phyloP scores from a whole-genome alignment of 768 basidiomycete species.

The Ramaria sp. region DNA sequence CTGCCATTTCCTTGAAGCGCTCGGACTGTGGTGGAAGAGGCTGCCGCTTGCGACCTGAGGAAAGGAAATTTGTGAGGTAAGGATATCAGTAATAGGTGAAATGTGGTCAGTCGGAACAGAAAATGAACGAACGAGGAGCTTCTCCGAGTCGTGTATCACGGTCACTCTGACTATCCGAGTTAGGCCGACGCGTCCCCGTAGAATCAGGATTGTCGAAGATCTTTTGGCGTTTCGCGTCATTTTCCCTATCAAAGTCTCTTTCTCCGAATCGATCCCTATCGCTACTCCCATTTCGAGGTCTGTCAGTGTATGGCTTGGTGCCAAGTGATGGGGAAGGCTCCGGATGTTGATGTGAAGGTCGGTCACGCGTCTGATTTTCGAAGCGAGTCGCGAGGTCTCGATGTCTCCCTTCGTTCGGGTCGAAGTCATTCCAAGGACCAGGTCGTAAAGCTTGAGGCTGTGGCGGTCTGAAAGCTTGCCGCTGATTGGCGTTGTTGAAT shows the following conservation, averaged over 20 bases:
- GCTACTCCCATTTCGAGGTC: neutral
- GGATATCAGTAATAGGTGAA: neutral
- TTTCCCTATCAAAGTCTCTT: neutral
- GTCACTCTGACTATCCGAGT: neutral
- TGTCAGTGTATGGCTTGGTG: constrained; percentile 5
- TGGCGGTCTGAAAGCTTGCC: neutral
- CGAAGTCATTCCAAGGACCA: constrained; percentile 11
- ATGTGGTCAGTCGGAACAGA: neutral
- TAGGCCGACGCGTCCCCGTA: constrained; percentile 11
- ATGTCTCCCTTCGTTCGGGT: constrained; percentile 11
- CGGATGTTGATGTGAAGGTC: constrained; percentile 12
- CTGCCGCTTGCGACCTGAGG: constrained; percentile 27
- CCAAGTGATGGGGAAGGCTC: neutral
- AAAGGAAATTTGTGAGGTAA: neutral
- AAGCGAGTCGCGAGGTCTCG: constrained; percentile 15
- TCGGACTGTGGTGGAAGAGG: constrained; percentile 36
- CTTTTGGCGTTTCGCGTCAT: constrained; percentile 6
- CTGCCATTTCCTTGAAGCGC: constrained; percentile 24
- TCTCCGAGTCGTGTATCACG: neutral
- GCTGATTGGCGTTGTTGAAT: constrained; percentile 13
- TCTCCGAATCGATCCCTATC: neutral
- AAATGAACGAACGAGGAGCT: neutral
- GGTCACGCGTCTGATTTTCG: constrained; percentile 8
- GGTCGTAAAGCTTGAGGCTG: constrained; percentile 4
- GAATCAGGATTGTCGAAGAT: constrained; percentile 14